Conservation (phyloP, 352 stramenopile genomes). For the Elongisporangium senticosum region DNA sequence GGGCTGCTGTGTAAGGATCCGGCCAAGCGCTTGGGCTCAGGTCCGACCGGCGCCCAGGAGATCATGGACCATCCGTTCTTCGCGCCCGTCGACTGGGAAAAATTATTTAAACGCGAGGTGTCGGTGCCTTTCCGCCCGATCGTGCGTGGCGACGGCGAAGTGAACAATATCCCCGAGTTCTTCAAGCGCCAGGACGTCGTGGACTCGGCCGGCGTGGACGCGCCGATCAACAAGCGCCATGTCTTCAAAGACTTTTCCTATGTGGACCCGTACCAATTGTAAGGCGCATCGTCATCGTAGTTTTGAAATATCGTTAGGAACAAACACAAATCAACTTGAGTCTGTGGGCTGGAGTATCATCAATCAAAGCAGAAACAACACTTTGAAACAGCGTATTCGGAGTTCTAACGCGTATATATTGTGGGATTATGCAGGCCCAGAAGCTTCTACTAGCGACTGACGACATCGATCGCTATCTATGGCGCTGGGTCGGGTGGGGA, state of each 20-base stretch:
- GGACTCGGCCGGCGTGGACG: conserved; percentile 58
- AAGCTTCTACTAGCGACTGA: not conserved
- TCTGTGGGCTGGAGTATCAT: not conserved
- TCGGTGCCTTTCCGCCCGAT: conserved; percentile 57
- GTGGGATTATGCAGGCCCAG: not conserved
- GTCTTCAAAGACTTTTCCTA: conserved; percentile 80
- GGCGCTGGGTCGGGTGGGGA: not conserved
- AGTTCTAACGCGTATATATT: not conserved
- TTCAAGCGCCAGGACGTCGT: conserved; percentile 77
- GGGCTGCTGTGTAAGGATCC: conserved; percentile 73
- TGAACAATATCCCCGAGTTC: conserved; percentile 76
- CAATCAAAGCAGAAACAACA: not conserved
- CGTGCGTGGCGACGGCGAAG: conserved; percentile 63
- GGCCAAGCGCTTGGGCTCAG: conserved; percentile 64
- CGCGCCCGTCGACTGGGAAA: conserved; percentile 63
- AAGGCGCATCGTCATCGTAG: not conserved
- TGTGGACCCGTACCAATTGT: conserved; percentile 63
- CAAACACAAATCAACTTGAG: not conserved
- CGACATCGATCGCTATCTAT: not conserved
- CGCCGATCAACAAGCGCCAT: conserved; percentile 56
- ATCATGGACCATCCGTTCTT: conserved; percentile 88
- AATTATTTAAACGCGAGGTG: conserved; percentile 71
- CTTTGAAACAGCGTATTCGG: not conserved
- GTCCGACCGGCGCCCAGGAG: conserved; percentile 57
- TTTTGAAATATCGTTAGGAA: not conserved